These are phyloP conservation scores for Russula sp. DNA, from an alignment of 768 basidiomycete genomes.

Conservation along the genomic window DNA sequence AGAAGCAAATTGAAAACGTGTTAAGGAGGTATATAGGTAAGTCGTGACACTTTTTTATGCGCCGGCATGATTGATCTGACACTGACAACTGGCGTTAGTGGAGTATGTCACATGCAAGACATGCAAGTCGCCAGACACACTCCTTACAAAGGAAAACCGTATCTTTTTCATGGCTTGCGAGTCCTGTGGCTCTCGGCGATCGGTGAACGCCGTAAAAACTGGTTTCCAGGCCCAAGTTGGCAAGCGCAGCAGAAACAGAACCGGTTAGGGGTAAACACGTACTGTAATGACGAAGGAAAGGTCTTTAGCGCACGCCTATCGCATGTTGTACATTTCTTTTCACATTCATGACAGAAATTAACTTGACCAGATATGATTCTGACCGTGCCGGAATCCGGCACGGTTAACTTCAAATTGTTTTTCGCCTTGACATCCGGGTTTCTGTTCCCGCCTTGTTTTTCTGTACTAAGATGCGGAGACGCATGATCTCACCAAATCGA, in stretches of 20 bases:
- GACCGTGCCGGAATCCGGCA: conserved; percentile 15
- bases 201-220: conserved; percentile 96
- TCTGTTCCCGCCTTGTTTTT: conserved; percentile 17
- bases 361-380: conserved; percentile 25
- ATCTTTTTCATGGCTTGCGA: conserved; percentile 98
- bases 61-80: conserved; percentile 9
- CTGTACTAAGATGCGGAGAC: conserved; percentile 21
- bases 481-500: conserved; percentile 29
- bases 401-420: conserved; percentile 22
- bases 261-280: conserved; percentile 42
- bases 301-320: conserved; percentile 26
- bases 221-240: conserved; percentile 97
- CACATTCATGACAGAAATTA: conserved; percentile 23
- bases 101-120: conserved; percentile 99
- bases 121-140: conserved; percentile 97
- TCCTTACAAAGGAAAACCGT: conserved; percentile 95
- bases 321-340: conserved; percentile 30
- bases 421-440: conserved; percentile 17
- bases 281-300: conserved; percentile 12
- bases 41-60: conserved; percentile 35
- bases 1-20: conserved; percentile 98
- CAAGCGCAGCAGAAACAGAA: conserved; percentile 80
- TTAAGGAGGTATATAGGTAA: conserved; percentile 92
- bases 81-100: conserved; percentile 47
- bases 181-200: conserved; percentile 84